Evolutionary conservation across 495 filamentous ascomycete genomes (phyloP), one percentile per base, ranked within the genome.

Genomic region (Penicilliopsis zonata): DNA sequence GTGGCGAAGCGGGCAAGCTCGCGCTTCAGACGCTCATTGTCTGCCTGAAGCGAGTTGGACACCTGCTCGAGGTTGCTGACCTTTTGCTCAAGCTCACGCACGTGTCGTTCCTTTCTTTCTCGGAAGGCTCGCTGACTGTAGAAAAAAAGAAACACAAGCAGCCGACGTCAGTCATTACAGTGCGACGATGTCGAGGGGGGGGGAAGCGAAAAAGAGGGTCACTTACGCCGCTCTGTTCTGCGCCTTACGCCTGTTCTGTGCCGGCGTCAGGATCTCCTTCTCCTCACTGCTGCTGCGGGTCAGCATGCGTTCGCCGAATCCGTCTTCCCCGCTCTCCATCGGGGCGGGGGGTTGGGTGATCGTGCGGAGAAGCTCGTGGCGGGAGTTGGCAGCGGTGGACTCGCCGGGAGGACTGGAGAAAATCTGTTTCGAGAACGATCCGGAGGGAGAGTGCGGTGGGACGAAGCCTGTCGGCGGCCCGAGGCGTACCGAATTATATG

Each of bases 181-280:
- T 5, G 15, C 19, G 12, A 19, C 13, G 12, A 31, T 31, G 15
- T 9, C 12, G 18, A 28, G 18, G 18, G 40, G 23, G 18, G 25
- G n/a, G 28, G 18, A n/a, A 14, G 30, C 34, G 21, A 26, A 29
- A 39, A 36, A 38, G 21, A 38, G 24, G 41, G 13, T 44, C 41
- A 76, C 83, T 50, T 79, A 96, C 88, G 88, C 88, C 57, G 87
- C 86, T 51, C 90, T 69, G 41, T 98, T 98, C 61, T 98, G 88
- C 29, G 83, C 88, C 59, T 98, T 98, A 40, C 90, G 74, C 54
- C 85, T 68, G 18, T 72, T 81, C 50, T 93, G 85, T 15, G 82
- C 82, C 1, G 85, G 84, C 19, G 76, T 85, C 47, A 77, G 50
- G 22, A 70, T 67, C 16, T 82, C 74, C 59, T 84, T 67, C 61